Base-by-base conservation (phyloP, 2,329 filamentous ascomycete genomes). In the Aspergillus sp. region DNA sequence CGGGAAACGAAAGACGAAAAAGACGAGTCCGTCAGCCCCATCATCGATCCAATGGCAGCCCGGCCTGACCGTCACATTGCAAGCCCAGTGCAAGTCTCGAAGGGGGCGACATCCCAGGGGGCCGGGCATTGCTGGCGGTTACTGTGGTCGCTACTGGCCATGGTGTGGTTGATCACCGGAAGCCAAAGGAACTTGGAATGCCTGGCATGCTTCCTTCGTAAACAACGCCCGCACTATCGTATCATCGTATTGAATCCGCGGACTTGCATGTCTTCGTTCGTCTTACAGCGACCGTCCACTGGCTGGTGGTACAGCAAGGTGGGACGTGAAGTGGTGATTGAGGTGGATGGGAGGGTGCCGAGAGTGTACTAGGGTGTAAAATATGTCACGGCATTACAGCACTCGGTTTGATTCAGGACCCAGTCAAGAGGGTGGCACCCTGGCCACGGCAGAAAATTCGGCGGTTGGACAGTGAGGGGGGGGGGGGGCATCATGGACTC, bases 31-130 rank as follows among this genome's bases (percentile, higher is more conserved):
- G 53, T 61, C 63, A 64, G 68, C 67, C 69, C 70, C 69, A 71
- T 71, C 66, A 66, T 65, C 70, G 64, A 70, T 72, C 69, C 70
- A 71, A 72, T 71, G 68, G 68, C 67, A 66, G 66, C 66, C 59
- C 56, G 47, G 61, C 61, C 61, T 69, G 67, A 70, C 64, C 57
- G 66, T 70, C 61, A 64, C 62, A 66, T 69, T 68, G 66, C 68
- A 68, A 68, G 66, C 67, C 64, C 66, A 61, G 44, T 54, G 49
- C 46, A 12, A 51, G 30, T 47, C 22, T 48, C 47, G 27, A 59
- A 62, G 58, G 57, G 65, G 61, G 60, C 61, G 61, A 51, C n/a
- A 50, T 42, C 55, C 60, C 57, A 59, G 57, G 60, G 65, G 64
- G 27, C 51, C 44, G 44, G 63, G 60, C 64, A 66, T 66, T 64